These are phyloP conservation scores for Botryotinia globosa DNA, from an alignment of 2,329 filamentous ascomycete species.

Conservation along the genomic window DNA sequence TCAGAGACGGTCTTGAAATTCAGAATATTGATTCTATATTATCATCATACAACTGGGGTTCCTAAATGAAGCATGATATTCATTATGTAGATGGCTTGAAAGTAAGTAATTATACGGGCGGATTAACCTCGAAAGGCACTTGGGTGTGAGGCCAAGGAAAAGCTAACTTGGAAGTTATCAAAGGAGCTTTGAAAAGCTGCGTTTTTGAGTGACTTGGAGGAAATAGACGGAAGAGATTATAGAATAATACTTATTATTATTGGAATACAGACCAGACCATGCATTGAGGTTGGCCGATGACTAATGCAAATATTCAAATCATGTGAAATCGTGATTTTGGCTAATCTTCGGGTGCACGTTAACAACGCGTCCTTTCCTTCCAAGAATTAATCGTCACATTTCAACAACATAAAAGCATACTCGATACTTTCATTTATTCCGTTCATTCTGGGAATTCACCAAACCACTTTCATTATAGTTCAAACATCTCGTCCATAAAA, in stretches of 20 bases:
- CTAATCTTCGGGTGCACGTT: conserved; percentile 17
- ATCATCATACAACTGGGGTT: neutral
- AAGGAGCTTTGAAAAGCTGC: neutral
- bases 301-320: neutral
- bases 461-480: neutral
- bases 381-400: neutral
- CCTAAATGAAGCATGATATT: neutral
- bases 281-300: neutral
- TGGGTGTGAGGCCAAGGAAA: neutral
- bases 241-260: neutral
- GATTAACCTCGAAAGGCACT: neutral
- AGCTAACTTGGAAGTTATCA: neutral
- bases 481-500: neutral
- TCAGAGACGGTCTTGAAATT: neutral
- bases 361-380: conserved; percentile 14
- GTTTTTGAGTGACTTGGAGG: neutral
- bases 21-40: neutral
- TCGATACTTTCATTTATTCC: neutral
- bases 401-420: neutral
- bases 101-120: neutral
- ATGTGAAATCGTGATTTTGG: conserved; percentile 18
- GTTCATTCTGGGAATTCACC: neutral
- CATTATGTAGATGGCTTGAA: neutral
- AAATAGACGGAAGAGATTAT: neutral
- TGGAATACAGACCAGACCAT: neutral